Base-by-base conservation (phyloP, 1,284 basidiomycete genomes). In the Hypsizygus ulmarius region DNA sequence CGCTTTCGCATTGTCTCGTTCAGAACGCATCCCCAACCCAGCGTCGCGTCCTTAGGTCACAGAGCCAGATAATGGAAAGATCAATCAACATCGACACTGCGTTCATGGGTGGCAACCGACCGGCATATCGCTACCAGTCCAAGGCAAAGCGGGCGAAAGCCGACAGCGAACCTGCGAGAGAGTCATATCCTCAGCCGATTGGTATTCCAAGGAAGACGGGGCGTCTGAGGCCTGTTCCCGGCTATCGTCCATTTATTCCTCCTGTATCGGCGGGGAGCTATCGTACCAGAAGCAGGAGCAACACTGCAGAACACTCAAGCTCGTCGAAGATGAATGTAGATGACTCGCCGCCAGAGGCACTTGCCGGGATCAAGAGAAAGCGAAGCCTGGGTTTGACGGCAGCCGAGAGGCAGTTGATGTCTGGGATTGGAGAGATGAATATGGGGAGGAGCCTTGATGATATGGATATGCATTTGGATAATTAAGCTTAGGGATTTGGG, bases 1-100 rank as follows among this genome's bases (percentile, higher is more conserved):
- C 40, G 25, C 30, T 21, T 15, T 53, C 45, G 30, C 49, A 43
- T 19, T 35, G 43, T 42, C 47, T 39, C 34, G 39, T 30, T 45
- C 57, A 44, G 54, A 57, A 36, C 47, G 11, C 34, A 19, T 43
- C 43, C 28, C 47, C 61, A 9, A 50, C 25, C 8, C 47, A 60
- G 10, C 48, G 41, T n/a, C 64, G 60, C 12, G 57, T 68, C 33
- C 63, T 67, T 28, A 64, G 70, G 19, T 67, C 69, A 14, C 64
- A 64, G 15, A 68, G 68, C 29, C 69, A 64, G 36, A 54, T 57
- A 5, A 47, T 66, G 19, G 59, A 8, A 11, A 45, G 36, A 35
- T 33, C 35, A 29, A 27, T 61, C 4, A 34, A 46, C 3, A 41
- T 63, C 1, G 66, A 71, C 48, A 53, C 58, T 25, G 42, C 53